Evolutionary conservation across 495 filamentous ascomycete species (phyloP).

Genomic region (Bombardia bombarda): DNA sequence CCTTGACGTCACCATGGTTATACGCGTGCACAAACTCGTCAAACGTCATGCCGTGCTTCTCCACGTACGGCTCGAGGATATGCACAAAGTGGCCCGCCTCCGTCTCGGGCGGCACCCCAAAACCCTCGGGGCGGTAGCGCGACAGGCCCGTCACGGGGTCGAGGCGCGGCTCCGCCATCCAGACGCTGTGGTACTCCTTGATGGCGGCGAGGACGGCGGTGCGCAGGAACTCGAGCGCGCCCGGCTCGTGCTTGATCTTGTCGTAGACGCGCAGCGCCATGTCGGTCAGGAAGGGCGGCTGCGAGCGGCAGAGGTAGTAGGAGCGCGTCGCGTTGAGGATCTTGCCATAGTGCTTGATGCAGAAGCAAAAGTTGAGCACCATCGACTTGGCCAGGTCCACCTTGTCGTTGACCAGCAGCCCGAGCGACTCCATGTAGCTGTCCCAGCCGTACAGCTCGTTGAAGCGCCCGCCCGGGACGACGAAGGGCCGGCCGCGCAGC

Average conservation of each 20-base stretch:
- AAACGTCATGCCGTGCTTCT: conserved; percentile 76
- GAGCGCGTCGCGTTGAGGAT: conserved; percentile 94
- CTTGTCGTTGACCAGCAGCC: conserved; percentile 72
- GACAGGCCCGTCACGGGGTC: conserved; percentile 80
- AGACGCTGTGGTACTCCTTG: conserved; percentile 92
- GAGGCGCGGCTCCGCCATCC: conserved; percentile 71
- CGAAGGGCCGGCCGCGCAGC: conserved; percentile 77
- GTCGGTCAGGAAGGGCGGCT: conserved; percentile 95
- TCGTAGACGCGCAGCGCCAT: conserved; percentile 90
- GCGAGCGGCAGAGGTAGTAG: conserved; percentile 88
- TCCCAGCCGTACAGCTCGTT: conserved; percentile 98
- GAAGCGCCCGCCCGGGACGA: conserved; percentile 92
- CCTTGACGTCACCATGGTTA: conserved; percentile 65
- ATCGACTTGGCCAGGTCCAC: conserved; percentile 83
- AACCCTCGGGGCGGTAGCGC: conserved; percentile 80
- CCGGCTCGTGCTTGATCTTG: conserved; percentile 72
- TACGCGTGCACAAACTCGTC: conserved; percentile 79
- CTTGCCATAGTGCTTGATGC: conserved; percentile 96
- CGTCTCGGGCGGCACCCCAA: conserved; percentile 89
- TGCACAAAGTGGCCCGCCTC: conserved; percentile 84
- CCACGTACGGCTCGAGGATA: conserved; percentile 74
- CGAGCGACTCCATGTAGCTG: conserved; percentile 91
- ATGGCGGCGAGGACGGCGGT: conserved; percentile 80
- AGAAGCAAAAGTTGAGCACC: conserved; percentile 94
- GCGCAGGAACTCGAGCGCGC: conserved; percentile 67